Percentiles rank a stretch among this genome's conserved stretches.
Conservation (phyloP, 1,284 basidiomycete species). For the Cerrena zonata region DNA sequence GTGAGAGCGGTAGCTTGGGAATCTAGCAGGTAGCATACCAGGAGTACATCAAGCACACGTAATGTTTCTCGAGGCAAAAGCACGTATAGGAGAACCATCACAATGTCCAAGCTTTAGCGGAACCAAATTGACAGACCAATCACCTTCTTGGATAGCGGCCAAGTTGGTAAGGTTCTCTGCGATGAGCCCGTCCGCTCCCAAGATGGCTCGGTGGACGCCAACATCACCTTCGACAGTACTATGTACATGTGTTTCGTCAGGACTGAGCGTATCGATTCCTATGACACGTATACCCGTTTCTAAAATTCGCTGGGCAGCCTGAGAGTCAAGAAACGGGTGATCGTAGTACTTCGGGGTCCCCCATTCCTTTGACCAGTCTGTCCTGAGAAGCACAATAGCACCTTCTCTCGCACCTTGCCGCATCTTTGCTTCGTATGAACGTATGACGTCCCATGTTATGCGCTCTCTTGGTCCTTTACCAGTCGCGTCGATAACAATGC, state of each 20-base stretch:
- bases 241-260: constrained; percentile 43
- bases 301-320: constrained; percentile 42
- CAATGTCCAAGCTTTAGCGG: constrained; percentile 46
- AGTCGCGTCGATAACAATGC: constrained; percentile 16
- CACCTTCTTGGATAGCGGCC: constrained; percentile 23
- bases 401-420: constrained; percentile 14
- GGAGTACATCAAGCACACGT: background rate
- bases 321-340: constrained; percentile 50
- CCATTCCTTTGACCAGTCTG: constrained; percentile 55
- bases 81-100: constrained; percentile 58
- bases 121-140: constrained; percentile 41
- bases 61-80: constrained; percentile 34
- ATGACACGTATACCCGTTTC: constrained; percentile 44
- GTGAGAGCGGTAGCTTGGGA: constrained; percentile 44
- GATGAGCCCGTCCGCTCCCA: constrained; percentile 50
- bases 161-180: constrained; percentile 57
- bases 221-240: background rate
- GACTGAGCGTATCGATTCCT: constrained; percentile 53
- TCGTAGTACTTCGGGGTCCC: constrained; percentile 41
- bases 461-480: background rate
- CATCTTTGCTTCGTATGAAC: constrained; percentile 20
- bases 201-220: constrained; percentile 44
- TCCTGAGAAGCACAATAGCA: constrained; percentile 45
- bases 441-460: constrained; percentile 4
- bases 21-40: background rate